A percentile compares a stretch with the other conserved stretches of the same genome.
Conservation (phyloP, 2,329 filamentous ascomycete species). For the Samsoniella hepiali region DNA sequence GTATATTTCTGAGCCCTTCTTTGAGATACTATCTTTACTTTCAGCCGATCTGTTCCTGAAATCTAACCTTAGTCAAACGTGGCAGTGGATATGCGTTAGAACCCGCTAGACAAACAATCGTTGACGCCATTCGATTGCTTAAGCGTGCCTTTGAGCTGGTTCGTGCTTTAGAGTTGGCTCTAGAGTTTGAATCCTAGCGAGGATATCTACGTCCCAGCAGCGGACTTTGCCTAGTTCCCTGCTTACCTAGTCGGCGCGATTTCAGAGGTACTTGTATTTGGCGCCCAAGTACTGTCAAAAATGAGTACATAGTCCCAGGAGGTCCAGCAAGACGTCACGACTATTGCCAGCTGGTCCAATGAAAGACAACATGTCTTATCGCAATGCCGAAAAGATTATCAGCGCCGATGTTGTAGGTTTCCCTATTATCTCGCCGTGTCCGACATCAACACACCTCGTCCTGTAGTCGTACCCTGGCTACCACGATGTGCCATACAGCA, state of each 20-base stretch:
- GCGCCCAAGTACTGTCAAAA: neutral
- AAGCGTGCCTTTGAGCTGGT: neutral
- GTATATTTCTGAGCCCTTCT: neutral
- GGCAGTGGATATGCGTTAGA: neutral
- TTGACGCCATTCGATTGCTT: neutral
- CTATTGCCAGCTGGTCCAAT: no score
- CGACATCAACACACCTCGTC: neutral
- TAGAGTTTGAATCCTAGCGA: neutral
- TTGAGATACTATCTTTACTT: neutral
- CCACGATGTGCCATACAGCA: no score
- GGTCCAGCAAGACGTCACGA: neutral
- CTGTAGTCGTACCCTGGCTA: neutral
- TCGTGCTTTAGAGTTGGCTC: neutral
- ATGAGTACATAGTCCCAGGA: neutral
- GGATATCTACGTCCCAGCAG: neutral
- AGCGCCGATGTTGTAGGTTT: no score
- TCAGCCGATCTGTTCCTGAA: neutral
- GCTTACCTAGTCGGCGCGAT: neutral
- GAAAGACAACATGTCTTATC: no score
- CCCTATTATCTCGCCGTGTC: neutral
- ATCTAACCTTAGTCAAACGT: conserved; percentile 8
- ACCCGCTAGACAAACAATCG: neutral
- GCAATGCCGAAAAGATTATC: no score
- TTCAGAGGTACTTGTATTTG: neutral
- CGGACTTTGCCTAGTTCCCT: neutral